phyloP scores from a whole-genome alignment of 768 basidiomycete species.

The Coprinellus aureogranulatus region DNA sequence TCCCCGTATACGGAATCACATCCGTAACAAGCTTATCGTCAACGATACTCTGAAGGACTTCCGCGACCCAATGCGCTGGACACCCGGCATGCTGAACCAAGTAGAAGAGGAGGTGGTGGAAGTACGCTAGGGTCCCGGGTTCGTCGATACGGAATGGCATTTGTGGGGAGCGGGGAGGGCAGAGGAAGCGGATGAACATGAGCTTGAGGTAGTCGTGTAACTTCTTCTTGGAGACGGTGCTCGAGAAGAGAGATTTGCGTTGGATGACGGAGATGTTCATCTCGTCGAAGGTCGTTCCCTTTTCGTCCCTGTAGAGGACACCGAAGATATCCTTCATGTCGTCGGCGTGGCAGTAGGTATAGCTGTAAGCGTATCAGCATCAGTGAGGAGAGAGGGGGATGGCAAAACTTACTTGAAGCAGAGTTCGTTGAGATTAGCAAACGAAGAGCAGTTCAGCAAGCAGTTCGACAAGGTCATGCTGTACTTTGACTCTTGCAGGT shows the following conservation, averaged over 20 bases:
- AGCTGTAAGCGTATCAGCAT: not conserved
- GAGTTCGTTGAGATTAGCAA: not conserved
- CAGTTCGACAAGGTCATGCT: conserved; percentile 16
- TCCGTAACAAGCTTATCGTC: conserved; percentile 16
- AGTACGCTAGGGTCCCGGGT: conserved; percentile 17
- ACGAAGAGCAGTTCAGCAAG: conserved; percentile 12
- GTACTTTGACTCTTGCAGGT: conserved; percentile 12
- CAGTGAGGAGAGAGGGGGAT: not conserved
- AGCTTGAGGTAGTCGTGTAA: conserved; percentile 16
- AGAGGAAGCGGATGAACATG: conserved; percentile 16
- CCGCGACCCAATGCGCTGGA: conserved; percentile 21
- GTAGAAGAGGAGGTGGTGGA: conserved; percentile 14
- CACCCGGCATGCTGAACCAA: conserved; percentile 14
- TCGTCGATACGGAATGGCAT: conserved; percentile 15
- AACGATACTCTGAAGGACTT: conserved; percentile 17
- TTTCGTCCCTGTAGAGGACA: conserved; percentile 10
- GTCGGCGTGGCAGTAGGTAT: not conserved
- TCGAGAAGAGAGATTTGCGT: conserved; percentile 11
- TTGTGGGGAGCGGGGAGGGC: conserved; percentile 9
- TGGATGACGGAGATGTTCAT: conserved; percentile 12
- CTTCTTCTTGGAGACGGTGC: conserved; percentile 16
- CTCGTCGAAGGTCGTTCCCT: conserved; percentile 11
- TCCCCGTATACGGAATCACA: conserved; percentile 10
- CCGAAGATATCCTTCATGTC: conserved; percentile 3
- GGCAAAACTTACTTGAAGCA: conserved; percentile 1